phyloP scores from a whole-genome alignment of 345 rosid genomes.

The Gossypium raimondii region DNA sequence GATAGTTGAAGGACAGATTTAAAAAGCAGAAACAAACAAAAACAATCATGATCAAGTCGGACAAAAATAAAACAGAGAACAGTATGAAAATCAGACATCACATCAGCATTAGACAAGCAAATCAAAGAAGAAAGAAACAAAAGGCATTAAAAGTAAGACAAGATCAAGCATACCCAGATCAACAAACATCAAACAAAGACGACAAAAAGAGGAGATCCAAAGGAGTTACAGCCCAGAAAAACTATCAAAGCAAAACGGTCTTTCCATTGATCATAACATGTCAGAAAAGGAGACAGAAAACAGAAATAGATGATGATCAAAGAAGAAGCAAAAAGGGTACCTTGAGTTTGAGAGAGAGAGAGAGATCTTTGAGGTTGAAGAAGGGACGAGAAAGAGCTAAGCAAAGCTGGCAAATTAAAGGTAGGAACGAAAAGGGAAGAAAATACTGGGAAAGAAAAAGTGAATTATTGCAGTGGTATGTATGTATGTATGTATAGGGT shows the following conservation, averaged over 20 bases:
- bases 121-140: constrained; percentile 27
- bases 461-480: constrained; percentile 33
- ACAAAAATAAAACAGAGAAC: constrained; percentile 5
- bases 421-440: constrained; percentile 7
- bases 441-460: constrained; percentile 15
- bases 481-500: not conserved
- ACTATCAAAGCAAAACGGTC: not conserved
- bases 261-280: constrained; percentile 11
- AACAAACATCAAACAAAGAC: constrained; percentile 13
- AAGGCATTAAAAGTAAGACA: constrained; percentile 16
- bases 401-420: constrained; percentile 26
- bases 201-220: constrained; percentile 27
- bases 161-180: constrained; percentile 28
- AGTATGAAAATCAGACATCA: constrained; percentile 1
- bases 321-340: constrained; percentile 9
- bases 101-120: constrained; percentile 15
- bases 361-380: constrained; percentile 10
- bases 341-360: constrained; percentile 9
- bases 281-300: not conserved
- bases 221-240: not conserved
- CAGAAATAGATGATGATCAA: constrained; percentile 14
- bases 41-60: constrained; percentile 10
- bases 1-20: not conserved
- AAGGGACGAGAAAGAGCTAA: not conserved
- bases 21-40: constrained; percentile 15